Base-by-base conservation (phyloP, 352 stramenopile species). In the Phytophthora pistaciae region DNA sequence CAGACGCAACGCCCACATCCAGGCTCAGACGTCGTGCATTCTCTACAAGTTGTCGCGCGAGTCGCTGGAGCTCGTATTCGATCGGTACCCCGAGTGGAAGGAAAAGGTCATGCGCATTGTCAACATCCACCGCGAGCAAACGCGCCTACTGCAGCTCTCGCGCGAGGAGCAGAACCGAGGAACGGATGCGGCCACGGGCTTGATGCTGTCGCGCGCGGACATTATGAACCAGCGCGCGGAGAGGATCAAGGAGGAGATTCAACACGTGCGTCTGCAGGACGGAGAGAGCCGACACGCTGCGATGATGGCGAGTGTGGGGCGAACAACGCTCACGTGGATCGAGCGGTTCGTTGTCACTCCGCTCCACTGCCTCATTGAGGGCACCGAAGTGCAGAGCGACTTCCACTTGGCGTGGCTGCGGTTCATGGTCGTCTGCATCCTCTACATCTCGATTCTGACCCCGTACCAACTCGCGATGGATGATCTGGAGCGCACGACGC, bases 21-120 rank as follows among this genome's bases (percentile, higher is more conserved):
- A 77, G 14, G 78, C 83, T 2, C 75, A 71, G 16, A 84, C 82
- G 5, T 91, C 85, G 0, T 93, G 85, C 27, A 87, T 91, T 23
- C 70, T 93, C 7, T 91, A 91, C 70, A 74, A 64, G 14, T 57
- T 93, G 0, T 93, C 85, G 4, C 75, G 83, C 2, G 33, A 84
- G 11, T 91, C 85, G 27, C 72, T 93, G 1, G 82, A 93, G 42
- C 61, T 89, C 5, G 84, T 92, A 0, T 93, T 93, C 63, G 77
- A 89, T 18, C 74, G 82, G 3, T 91, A 93, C 29, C 85, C 82
- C 1, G 70, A 82, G 13, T 91, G 84, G 87, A 93, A 93, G 36
- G 49, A 78, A 5, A 93, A 86, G 56, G 87, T 93, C 0, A 70
- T 93, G 48, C 74, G 80, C 2, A 91, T 94, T 33, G 79, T 85